Evolutionary conservation across 805 yeast genomes (phyloP).

Genomic region (Kazachstania taianensis): DNA sequence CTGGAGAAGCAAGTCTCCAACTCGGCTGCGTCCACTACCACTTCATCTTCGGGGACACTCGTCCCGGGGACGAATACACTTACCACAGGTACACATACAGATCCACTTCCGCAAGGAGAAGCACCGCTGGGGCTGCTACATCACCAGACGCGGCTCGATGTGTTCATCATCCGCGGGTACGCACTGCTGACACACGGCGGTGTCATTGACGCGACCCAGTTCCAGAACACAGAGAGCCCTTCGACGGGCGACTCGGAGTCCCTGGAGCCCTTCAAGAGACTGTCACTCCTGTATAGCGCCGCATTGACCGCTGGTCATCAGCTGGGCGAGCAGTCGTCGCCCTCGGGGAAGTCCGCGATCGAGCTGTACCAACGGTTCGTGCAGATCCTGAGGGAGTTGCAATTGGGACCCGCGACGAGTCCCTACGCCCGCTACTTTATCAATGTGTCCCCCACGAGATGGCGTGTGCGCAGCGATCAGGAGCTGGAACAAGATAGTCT

Average conservation of each 20-base stretch:
- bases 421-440: slow-evolving; percentile 26
- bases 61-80: too few species aligned
- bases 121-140: slow-evolving; percentile 9
- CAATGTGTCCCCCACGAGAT: slow-evolving; percentile 18
- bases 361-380: slow-evolving; percentile 28
- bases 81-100: too few species aligned
- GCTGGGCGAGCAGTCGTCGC: slow-evolving; percentile 22
- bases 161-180: slow-evolving; percentile 21
- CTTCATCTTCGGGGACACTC: too few species aligned
- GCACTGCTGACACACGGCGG: slow-evolving; percentile 15
- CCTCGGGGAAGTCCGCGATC: slow-evolving; percentile 26
- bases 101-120: too few species aligned
- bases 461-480: slow-evolving; percentile 23
- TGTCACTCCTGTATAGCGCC: slow-evolving; percentile 24
- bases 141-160: slow-evolving; percentile 21
- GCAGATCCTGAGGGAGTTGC: slow-evolving; percentile 28
- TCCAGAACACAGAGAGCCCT: slow-evolving; percentile 8
- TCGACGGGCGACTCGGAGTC: slow-evolving; percentile 2
- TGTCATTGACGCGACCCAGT: slow-evolving; percentile 11
- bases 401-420: slow-evolving; percentile 22
- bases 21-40: too few species aligned
- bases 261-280: slow-evolving; percentile 12
- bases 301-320: slow-evolving; percentile 16
- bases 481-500: slow-evolving; percentile 20
- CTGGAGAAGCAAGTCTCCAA: too few species aligned